Base-by-base conservation (phyloP, 2,329 filamentous ascomycete species). In the Aspergillus candidus region DNA sequence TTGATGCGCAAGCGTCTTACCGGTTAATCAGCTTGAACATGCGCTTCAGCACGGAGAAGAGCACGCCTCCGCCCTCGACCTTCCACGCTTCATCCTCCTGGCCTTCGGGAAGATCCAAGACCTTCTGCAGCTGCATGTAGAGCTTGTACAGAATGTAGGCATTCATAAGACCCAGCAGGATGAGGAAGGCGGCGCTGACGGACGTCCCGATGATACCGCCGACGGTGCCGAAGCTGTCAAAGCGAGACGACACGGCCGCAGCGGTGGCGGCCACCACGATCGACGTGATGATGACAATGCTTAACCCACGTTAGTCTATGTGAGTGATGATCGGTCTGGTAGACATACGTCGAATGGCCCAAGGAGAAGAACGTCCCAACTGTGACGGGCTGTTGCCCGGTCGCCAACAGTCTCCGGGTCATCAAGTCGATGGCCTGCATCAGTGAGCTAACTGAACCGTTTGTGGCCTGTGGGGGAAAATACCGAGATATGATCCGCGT, bases 321-420 rank as follows among this genome's bases (percentile, higher is more conserved):
- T 8, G 37, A 13, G n/a, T 40, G 11, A 27, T 4, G 32, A 4
- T 27, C 14, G 13, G 10, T 13, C 6, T 3, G 8, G 33, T 8
- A 30, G 2, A 50, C 61, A 50, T 60, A 76, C 66, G 91, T 96
- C 17, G 86, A 94, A 68, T 97, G 91, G 0, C 93, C 91, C 0
- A 97, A 77, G 0, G 86, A 91, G 72, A 98, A 97, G 64, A 88
- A 97, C 1, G 88, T 95, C 35, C 91, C 93, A 1, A 97, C 91
- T 0, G 90, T 91, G 10, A 94, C 89, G 2, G 91, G 90, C 2
- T 80, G 80, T 60, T 93, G 88, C 13, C 88, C 89, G 0, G 86
- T 79, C 0, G 90, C 90, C 32, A 97, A 81, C 17, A 97, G 79
- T 6, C 91, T 82, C 3, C 93, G 79, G 1, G 93, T 97, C 83